Conservation (phyloP, 2,329 filamentous ascomycete genomes). For the Tolypocladium nubicola region DNA sequence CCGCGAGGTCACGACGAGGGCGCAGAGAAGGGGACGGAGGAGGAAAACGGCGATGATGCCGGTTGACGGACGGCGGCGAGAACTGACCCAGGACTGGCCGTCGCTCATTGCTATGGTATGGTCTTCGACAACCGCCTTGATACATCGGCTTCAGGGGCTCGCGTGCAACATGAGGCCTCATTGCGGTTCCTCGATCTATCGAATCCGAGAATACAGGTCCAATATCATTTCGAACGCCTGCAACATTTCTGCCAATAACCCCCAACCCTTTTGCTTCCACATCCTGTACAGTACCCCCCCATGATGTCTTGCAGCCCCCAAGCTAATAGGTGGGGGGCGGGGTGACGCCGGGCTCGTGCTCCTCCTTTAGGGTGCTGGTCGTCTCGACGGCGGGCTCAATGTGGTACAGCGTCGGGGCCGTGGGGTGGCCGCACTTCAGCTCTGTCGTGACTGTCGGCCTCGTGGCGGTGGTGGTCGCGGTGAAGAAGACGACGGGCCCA, state of each 20-base stretch:
- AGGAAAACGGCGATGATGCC: not conserved
- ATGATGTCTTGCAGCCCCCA: not conserved
- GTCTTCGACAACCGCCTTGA: not conserved
- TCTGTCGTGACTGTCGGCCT: constrained; percentile 5
- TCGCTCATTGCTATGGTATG: not conserved
- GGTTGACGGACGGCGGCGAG: not conserved
- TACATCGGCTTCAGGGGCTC: too few species aligned
- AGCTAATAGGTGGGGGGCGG: not conserved
- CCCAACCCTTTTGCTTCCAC: not conserved
- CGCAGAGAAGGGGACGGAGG: not conserved
- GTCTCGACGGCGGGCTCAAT: not conserved
- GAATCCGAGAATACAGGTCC: not conserved
- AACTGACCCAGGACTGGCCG: not conserved
- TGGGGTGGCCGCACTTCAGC: constrained; percentile 5
- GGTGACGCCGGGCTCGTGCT: not conserved
- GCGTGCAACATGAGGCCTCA: too few species aligned
- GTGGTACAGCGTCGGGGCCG: not conserved
- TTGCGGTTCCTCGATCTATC: not conserved
- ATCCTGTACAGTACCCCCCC: not conserved
- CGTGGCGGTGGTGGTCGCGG: constrained; percentile 9
- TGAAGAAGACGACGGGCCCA: constrained; percentile 11
- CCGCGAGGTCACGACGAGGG: constrained; percentile 6
- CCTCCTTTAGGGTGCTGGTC: too few species aligned
- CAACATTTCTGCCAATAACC: not conserved
- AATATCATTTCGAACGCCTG: not conserved